Evolutionary conservation across 345 rosid species (phyloP).

Genomic region (Populus euphratica): DNA sequence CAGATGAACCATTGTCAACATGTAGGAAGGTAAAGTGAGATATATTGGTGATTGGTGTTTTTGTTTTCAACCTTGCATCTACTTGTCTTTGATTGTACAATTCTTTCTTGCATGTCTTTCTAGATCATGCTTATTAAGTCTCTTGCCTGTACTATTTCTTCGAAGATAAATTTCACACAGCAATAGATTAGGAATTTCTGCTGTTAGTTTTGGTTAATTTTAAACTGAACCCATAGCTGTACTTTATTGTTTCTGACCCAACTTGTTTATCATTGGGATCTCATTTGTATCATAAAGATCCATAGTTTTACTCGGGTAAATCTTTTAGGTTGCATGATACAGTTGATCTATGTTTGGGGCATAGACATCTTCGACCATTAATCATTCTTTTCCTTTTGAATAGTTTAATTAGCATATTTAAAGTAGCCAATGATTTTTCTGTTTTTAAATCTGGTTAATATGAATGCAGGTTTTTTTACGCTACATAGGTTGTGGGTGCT

Average conservation of each 20-base stretch:
- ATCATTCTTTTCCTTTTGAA: not conserved
- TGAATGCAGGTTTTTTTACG: not conserved
- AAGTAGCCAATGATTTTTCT: not conserved
- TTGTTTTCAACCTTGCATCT: not conserved
- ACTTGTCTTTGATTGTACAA: not conserved
- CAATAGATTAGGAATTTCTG: not conserved
- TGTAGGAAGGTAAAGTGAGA: slow-evolving; percentile 65
- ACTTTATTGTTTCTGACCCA: not conserved
- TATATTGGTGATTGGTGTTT: not conserved
- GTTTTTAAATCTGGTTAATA: not conserved
- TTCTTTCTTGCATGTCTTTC: not conserved
- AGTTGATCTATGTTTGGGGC: not conserved
- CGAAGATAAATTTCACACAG: not conserved
- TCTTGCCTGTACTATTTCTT: not conserved
- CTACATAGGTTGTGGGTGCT: not conserved
- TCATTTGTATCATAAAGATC: not conserved
- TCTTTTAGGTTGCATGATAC: not conserved
- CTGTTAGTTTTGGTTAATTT: not conserved
- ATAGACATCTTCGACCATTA: not conserved
- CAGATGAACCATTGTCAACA: slow-evolving; percentile 97
- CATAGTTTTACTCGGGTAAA: not conserved
- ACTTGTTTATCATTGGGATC: not conserved
- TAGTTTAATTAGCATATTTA: not conserved
- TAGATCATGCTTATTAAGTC: not conserved
- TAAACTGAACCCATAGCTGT: not conserved